phyloP scores from a whole-genome alignment of 2,329 filamentous ascomycete species.

The Fusarium nelsonii region DNA sequence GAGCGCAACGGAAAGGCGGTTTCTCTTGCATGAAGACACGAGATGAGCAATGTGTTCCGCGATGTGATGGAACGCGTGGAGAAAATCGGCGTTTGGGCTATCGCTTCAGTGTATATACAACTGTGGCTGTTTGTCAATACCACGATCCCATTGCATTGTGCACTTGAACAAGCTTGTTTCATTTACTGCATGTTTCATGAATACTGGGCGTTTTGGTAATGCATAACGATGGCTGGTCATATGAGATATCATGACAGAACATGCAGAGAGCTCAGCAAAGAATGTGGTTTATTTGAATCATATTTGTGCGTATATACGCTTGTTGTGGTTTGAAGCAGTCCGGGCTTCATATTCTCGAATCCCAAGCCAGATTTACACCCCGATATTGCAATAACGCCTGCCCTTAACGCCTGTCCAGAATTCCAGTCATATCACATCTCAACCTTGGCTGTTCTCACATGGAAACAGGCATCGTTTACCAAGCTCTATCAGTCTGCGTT shows the following conservation, averaged over 20 bases:
- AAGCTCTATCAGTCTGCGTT: conserved; percentile 19
- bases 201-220: not conserved
- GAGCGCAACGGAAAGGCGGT: conserved; percentile 17
- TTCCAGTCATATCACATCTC: conserved; percentile 4
- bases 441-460: not conserved
- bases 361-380: conserved; percentile 6
- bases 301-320: conserved; percentile 2
- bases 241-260: not conserved
- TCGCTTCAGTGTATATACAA: conserved; percentile 24
- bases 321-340: not conserved
- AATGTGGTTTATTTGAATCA: conserved; percentile 13
- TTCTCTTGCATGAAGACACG: conserved; percentile 36
- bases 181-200: not conserved
- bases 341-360: not conserved
- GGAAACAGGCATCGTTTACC: conserved; percentile 7
- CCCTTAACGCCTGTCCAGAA: conserved; percentile 3
- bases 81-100: conserved; percentile 33
- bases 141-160: not conserved
- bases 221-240: not conserved
- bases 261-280: conserved; percentile 1
- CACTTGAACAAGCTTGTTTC: not conserved
- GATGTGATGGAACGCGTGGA: conserved; percentile 19
- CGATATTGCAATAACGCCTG: conserved; percentile 23
- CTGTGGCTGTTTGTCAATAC: conserved; percentile 23
- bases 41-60: conserved; percentile 28